phyloP scores from a whole-genome alignment of 805 yeast species.

The Saccharomycopsis javanensis region DNA sequence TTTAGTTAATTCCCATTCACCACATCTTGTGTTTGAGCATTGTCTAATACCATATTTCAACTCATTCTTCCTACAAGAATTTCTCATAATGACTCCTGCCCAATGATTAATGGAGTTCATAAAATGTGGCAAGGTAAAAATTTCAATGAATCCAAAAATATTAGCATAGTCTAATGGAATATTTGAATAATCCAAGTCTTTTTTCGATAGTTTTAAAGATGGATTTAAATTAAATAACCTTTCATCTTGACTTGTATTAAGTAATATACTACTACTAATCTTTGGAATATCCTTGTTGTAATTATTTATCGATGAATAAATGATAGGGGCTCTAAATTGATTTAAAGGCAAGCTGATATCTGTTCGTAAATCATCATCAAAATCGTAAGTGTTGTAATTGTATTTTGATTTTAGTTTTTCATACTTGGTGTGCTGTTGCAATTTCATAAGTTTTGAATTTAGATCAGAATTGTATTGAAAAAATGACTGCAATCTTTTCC shows the following conservation, averaged over 20 bases:
- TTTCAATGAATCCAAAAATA: constrained; percentile 84
- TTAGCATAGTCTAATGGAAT: constrained; percentile 46
- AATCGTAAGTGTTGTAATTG: constrained; percentile 34
- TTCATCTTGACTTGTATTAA: constrained; percentile 2
- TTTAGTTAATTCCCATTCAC: constrained; percentile 86
- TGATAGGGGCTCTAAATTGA: constrained; percentile 12
- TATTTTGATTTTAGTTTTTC: constrained; percentile 29
- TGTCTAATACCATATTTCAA: constrained; percentile 81
- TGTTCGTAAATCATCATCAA: constrained; percentile 16
- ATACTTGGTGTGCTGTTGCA: constrained; percentile 22
- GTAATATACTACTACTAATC: constrained; percentile 8
- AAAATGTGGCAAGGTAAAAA: constrained; percentile 62
- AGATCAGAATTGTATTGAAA: constrained; percentile 14
- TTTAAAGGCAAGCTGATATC: constrained; percentile 20
- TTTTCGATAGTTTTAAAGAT: constrained; percentile 31
- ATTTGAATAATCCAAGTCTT: constrained; percentile 32
- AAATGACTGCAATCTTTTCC: constrained; percentile 17
- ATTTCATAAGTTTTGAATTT: constrained; percentile 22
- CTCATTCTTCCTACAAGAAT: constrained; percentile 89
- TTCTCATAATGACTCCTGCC: constrained; percentile 97
- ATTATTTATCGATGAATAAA: constrained; percentile 12
- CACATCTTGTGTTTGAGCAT: constrained; percentile 89
- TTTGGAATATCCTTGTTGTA: constrained; percentile 15
- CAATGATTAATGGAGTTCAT: constrained; percentile 83
- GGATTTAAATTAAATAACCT: constrained; percentile 33